A percentile compares a stretch with the other conserved stretches of the same genome.
phyloP scores from a whole-genome alignment of 2,329 filamentous ascomycete species.

The Aspergillus sojae region DNA sequence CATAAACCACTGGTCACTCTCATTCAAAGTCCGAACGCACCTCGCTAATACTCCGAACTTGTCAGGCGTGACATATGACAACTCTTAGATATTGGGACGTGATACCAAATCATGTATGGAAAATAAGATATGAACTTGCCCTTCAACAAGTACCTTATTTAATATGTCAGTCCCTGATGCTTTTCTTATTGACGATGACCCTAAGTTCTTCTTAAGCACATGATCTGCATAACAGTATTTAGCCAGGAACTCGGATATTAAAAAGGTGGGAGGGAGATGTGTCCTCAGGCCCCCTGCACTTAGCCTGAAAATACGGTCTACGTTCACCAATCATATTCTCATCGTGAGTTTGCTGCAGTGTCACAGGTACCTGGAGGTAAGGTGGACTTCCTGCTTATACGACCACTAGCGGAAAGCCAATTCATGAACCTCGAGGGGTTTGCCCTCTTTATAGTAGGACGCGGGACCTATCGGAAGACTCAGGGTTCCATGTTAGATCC shows the following conservation, averaged over 20 bases:
- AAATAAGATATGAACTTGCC: neutral
- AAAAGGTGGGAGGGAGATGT: neutral
- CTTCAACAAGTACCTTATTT: neutral
- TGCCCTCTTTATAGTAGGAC: neutral
- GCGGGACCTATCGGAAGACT: neutral
- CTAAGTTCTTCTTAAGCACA: neutral
- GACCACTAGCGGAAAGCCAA: neutral
- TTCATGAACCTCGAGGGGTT: neutral
- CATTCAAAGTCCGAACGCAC: neutral
- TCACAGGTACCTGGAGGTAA: neutral
- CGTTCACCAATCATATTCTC: neutral
- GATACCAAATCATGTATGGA: neutral
- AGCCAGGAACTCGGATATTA: neutral
- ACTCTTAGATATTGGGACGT: neutral
- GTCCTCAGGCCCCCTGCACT: neutral
- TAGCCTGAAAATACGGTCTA: neutral
- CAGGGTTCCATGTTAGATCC: neutral
- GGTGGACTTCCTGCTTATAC: neutral
- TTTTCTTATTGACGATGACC: neutral
- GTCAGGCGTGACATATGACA: neutral
- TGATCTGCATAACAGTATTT: neutral
- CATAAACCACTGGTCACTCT: neutral
- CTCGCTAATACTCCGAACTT: neutral
- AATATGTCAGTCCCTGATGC: neutral
- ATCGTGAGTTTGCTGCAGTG: neutral